Base-by-base conservation (phyloP, 1,284 basidiomycete species). In the Phlebopus sp. region DNA sequence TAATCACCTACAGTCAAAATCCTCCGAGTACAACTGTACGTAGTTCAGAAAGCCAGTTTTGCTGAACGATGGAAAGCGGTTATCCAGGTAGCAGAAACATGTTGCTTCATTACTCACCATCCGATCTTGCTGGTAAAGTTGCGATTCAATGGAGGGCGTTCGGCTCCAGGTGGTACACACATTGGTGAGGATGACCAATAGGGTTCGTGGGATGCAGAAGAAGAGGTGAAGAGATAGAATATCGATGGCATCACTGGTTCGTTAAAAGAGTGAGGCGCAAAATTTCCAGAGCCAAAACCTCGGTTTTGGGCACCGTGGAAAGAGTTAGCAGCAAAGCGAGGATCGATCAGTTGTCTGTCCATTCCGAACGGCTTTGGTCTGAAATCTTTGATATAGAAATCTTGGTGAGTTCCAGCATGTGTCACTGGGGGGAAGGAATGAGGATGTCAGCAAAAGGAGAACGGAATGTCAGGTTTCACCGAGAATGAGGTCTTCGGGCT, bases 401-500 rank as follows among this genome's bases (percentile, higher is more conserved):
- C 60, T 51, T 74, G 71, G 36, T 68, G 59, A 0, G 63, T 68
- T 6, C 71, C 71, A 1, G 61, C 58, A 17, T 62, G 59, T 5
- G 69, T 72, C 3, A 73, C 72, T 73, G 32, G n/a, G 41, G 34
- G 14, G 14, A 50, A 6, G 10, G 38, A 38, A 6, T 5, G 14
- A 9, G n/a, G 9, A 38, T 6, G 25, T 15, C 11, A 0, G 3
- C 4, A 27, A 23, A 18, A 37, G 27, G 1, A 14, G 17, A 4
- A n/a, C 5, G 23, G 27, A 2, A 13, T 23, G 18, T 18, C n/a
- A 5, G 5, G 18, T 56, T 69, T 17, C 30, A 79, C 77, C 67
- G 7, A 79, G 61, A 17, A 78, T 69, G 6, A 79, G 47, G 3
- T 76, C 69, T 50, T 76, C 69, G 0, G 75, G 74, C 49, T 64